Evolutionary conservation across 129 eudicot genomes (phyloP), one percentile per base, ranked within the genome.

Genomic region (Dittrichia graveolens): DNA sequence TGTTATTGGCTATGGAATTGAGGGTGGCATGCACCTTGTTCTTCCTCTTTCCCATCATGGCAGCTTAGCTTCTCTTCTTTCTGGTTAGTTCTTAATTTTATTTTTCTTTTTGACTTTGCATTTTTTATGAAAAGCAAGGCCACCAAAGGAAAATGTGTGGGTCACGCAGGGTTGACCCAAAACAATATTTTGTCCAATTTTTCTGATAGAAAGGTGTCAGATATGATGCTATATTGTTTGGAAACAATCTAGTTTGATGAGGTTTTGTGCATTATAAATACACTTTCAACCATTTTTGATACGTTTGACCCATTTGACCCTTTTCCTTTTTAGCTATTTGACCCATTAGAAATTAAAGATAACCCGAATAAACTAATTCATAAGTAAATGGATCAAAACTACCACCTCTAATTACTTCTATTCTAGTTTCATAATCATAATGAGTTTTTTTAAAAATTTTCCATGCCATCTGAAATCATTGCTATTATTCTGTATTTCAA

Each of bases 1-100:
- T 55, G 88, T 90, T 18, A 90, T 88, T 67, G 99, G 99, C 38
- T 95, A 95, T 76, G 96, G 96, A 16, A 86, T 94, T 38, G 99
- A 94, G 74, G 94, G 91, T 13, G 99, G 99, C 58, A 88, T 94
- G 97, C 93, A 94, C 71, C 96, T 94, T 74, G 97, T 94, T 80
- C 99, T 94, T 77, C 96, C 96, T 76, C 65, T 90, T 49, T 95
- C 99, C 65, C 83, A 86, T 12, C 83, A 90, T 78, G 99, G 99
- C 11, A 86, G 99, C 84, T 83, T 95, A 80, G 89, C 83, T 3
- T 78, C 91, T 44, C 79, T 88, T 66, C 91, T 94, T 31, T 81
- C 71, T 47, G 89, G 98, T 89, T 41, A 67, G 87, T 75, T 58
- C 31, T 50, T 43, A 42, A 42, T 24, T 24, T 2, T 24, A 24